Evolutionary conservation across 345 rosid species (phyloP).

Genomic region (Brassica incana): DNA sequence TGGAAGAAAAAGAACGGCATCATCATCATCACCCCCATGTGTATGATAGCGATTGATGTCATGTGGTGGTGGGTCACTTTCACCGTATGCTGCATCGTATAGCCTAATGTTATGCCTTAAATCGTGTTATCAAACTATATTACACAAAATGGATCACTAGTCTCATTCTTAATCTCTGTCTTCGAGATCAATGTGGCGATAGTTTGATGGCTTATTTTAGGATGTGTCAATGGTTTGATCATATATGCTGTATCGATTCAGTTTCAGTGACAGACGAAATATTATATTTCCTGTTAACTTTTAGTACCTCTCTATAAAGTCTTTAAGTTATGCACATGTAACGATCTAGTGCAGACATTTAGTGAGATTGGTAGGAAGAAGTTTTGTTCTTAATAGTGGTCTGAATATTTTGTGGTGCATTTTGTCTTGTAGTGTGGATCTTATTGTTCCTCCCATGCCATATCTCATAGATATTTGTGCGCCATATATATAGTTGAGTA

Average conservation of each 20-base stretch:
- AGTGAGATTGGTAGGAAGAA: background rate
- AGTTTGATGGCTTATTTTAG: background rate
- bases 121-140: slow-evolving; percentile 4
- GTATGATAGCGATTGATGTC: slow-evolving; percentile 29
- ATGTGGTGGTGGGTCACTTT: slow-evolving; percentile 40
- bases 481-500: background rate
- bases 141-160: background rate
- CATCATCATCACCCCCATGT: slow-evolving; percentile 35
- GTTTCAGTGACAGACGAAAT: background rate
- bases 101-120: background rate
- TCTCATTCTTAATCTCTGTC: background rate
- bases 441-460: background rate
- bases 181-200: background rate
- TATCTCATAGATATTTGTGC: background rate
- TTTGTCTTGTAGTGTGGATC: background rate
- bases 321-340: background rate
- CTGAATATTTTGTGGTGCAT: background rate
- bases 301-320: background rate
- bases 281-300: background rate
- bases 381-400: background rate
- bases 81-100: slow-evolving; percentile 2
- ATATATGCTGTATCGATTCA: background rate
- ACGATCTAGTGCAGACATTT: background rate
- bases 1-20: slow-evolving; percentile 27
- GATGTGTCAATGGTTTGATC: background rate